Percentiles rank a stretch among this genome's conserved stretches.
These are phyloP conservation scores for Fusarium dlaminii DNA, from an alignment of 2,329 filamentous ascomycete genomes.

Conservation along the genomic window DNA sequence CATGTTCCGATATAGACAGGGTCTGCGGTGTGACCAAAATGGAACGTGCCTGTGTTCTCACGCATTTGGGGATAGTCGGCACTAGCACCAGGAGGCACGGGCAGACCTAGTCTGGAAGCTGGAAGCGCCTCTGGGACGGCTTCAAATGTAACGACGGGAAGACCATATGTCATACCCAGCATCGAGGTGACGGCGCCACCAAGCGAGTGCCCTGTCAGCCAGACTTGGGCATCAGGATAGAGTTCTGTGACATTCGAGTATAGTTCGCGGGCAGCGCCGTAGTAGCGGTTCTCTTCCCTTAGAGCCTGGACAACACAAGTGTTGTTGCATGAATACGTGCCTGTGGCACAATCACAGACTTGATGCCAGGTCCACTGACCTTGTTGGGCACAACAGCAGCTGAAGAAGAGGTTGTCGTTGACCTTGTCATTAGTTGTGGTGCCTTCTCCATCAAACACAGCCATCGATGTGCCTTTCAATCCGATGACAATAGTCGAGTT, in stretches of 20 bases:
- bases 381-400: constrained; percentile 95
- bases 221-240: constrained; percentile 85
- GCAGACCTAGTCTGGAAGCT: constrained; percentile 84
- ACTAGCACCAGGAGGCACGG: constrained; percentile 81
- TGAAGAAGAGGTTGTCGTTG: constrained; percentile 98
- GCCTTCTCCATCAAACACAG: constrained; percentile 95
- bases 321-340: constrained; percentile 89
- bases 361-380: constrained; percentile 90
- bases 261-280: constrained; percentile 85
- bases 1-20: constrained; percentile 94
- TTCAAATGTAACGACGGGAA: constrained; percentile 92
- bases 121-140: constrained; percentile 91
- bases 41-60: constrained; percentile 79
- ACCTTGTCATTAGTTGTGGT: constrained; percentile 97
- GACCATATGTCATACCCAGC: constrained; percentile 87
- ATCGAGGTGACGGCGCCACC: constrained; percentile 91
- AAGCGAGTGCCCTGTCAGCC: constrained; percentile 92
- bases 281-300: constrained; percentile 87
- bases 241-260: constrained; percentile 92
- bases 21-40: constrained; percentile 96
- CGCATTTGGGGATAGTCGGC: constrained; percentile 76
- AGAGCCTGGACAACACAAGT: constrained; percentile 84
- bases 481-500: constrained; percentile 92
- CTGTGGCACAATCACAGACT: constrained; percentile 91
- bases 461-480: constrained; percentile 88